These are phyloP conservation scores for Monosporascus sp. DNA, from an alignment of 2,329 filamentous ascomycete species.

Conservation along the genomic window DNA sequence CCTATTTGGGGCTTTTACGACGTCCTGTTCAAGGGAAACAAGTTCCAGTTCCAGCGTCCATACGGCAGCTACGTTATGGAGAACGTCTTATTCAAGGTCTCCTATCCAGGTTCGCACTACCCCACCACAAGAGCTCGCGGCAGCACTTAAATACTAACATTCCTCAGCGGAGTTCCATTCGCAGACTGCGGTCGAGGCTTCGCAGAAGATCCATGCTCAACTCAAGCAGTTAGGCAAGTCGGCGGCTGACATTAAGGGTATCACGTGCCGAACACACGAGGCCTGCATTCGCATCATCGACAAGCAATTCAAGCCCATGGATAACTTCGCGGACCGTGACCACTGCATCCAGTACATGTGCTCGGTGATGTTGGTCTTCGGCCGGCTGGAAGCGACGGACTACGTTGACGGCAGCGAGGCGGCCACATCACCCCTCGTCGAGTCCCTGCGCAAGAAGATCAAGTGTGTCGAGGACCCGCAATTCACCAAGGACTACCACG, in stretches of 20 bases:
- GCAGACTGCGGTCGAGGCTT: conserved; percentile 94
- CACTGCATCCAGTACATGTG: conserved; percentile 99
- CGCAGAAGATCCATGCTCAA: conserved; percentile 79
- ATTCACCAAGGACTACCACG: conserved; percentile 93
- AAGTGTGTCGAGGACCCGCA: conserved; percentile 92
- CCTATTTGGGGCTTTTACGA: conserved; percentile 99
- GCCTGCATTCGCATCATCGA: conserved; percentile 98
- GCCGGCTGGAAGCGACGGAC: conserved; percentile 87
- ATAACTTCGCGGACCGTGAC: conserved; percentile 99
- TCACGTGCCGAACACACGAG: conserved; percentile 96
- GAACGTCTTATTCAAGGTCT: conserved; percentile 99
- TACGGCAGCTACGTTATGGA: conserved; percentile 99
- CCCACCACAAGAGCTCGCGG: background rate
- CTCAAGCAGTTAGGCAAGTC: conserved; percentile 83
- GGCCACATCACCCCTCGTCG: conserved; percentile 81
- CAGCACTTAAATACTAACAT: background rate
- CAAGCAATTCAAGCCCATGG: conserved; percentile 99
- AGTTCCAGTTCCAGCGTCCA: conserved; percentile 91
- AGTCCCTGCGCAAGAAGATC: conserved; percentile 89
- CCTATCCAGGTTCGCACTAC: conserved; percentile 71
- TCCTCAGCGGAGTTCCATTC: conserved; percentile 86
- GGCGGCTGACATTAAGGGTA: conserved; percentile 85
- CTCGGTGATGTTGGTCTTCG: conserved; percentile 90
- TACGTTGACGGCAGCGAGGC: conserved; percentile 92
- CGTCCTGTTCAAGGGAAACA: conserved; percentile 91